phyloP scores from a whole-genome alignment of 1,139 yeast species.

The Kurtzmaniella quercitrusa region DNA sequence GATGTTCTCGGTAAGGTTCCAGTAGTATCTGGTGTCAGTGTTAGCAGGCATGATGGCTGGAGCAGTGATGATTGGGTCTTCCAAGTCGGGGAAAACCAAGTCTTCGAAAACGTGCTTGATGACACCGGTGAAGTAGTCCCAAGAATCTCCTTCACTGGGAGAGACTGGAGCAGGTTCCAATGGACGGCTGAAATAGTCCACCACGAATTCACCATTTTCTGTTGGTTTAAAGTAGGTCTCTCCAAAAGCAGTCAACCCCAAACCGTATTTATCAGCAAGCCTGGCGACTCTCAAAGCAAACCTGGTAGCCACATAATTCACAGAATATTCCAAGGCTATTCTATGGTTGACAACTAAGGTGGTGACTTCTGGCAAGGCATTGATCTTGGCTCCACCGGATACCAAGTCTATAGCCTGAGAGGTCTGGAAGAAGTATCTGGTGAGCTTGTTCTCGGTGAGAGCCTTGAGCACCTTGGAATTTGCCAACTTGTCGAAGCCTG shows the following conservation, averaged over 20 bases:
- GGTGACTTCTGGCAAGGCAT: conserved; percentile 38
- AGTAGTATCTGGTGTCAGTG: conserved; percentile 79
- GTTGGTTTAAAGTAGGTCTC: conserved; percentile 16
- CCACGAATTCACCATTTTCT: conserved; percentile 22
- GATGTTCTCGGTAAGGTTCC: conserved; percentile 69
- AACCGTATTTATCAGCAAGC: conserved; percentile 26
- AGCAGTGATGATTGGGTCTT: conserved; percentile 47
- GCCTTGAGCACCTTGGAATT: conserved; percentile 22
- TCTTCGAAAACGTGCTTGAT: conserved; percentile 44
- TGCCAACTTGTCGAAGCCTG: conserved; percentile 30
- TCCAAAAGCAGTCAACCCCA: conserved; percentile 22
- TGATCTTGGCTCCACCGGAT: conserved; percentile 36
- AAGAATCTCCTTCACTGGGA: conserved; percentile 33
- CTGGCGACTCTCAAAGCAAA: conserved; percentile 19
- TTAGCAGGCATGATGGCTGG: conserved; percentile 75
- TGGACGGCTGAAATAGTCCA: conserved; percentile 12
- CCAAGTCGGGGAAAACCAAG: conserved; percentile 29
- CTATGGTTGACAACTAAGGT: conserved; percentile 31
- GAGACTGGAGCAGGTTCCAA: conserved; percentile 36
- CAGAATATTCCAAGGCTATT: conserved; percentile 26
- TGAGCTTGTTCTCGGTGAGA: conserved; percentile 13
- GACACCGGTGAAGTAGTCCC: conserved; percentile 39
- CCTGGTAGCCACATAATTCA: conserved; percentile 19
- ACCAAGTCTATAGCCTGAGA: conserved; percentile 37
- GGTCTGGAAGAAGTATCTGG: conserved; percentile 28